These are phyloP conservation scores for Stramenopiles sp. DNA, from an alignment of 352 stramenopile species.

Conservation along the genomic window DNA sequence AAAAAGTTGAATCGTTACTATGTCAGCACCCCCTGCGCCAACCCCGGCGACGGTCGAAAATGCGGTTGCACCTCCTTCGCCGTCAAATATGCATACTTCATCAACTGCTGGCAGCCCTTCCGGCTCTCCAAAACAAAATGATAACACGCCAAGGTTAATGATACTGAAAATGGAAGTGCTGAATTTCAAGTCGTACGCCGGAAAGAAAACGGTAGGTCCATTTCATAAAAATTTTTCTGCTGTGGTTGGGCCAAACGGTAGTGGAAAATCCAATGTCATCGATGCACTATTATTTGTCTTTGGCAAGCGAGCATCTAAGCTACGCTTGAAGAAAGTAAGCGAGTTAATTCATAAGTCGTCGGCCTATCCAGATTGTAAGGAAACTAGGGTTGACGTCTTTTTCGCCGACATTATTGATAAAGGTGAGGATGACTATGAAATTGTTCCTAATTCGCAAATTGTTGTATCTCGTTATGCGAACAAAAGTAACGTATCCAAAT, in stretches of 20 bases:
- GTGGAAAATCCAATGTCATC: constrained; percentile 95
- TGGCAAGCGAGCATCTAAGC: constrained; percentile 51
- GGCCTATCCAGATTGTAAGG: constrained; percentile 62
- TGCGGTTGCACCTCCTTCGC: too few species aligned
- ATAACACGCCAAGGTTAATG: too few species aligned
- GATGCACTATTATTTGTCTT: constrained; percentile 98
- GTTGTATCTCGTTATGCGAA: constrained; percentile 77
- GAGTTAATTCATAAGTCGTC: constrained; percentile 95
- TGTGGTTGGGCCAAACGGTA: constrained; percentile 94
- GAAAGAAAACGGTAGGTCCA: too few species aligned
- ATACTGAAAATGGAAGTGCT: too few species aligned
- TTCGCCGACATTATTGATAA: constrained; percentile 89
- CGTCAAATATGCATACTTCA: too few species aligned
- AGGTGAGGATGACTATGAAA: constrained; percentile 67
- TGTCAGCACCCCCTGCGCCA: too few species aligned
- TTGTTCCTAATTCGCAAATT: constrained; percentile 67
- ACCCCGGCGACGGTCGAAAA: too few species aligned
- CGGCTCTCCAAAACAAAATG: too few species aligned
- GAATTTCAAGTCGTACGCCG: too few species aligned
- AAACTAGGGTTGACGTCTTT: constrained; percentile 83
- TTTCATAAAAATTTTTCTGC: too few species aligned
- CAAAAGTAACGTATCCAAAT: constrained; percentile 84
- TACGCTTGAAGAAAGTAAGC: constrained; percentile 66
- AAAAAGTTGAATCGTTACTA: too few species aligned
- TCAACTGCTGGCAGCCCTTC: too few species aligned